Percentiles rank a stretch among this genome's conserved stretches.
These are phyloP conservation scores for Truncatella angustata DNA, from an alignment of 2,329 filamentous ascomycete species.

Conservation along the genomic window DNA sequence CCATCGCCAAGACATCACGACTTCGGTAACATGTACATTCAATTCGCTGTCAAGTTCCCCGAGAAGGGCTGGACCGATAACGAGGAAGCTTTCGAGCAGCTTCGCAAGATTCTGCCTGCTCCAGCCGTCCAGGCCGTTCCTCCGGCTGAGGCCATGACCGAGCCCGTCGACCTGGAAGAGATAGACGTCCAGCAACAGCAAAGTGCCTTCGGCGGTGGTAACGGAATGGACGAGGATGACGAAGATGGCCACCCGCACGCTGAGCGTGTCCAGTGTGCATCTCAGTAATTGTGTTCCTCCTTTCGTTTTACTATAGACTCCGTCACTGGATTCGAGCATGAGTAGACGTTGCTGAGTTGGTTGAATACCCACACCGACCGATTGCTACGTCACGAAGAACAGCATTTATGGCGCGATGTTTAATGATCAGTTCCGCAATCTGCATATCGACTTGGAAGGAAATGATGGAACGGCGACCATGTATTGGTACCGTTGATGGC, in stretches of 20 bases:
- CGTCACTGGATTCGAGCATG: conserved; percentile 7
- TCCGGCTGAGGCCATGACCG: conserved; percentile 84
- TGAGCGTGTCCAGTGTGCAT: conserved; percentile 83
- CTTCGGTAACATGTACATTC: conserved; percentile 92
- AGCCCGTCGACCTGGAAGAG: conserved; percentile 84
- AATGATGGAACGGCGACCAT: conserved; percentile 4
- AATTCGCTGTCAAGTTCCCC: conserved; percentile 97
- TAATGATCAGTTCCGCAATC: conserved; percentile 17
- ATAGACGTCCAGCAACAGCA: conserved; percentile 69
- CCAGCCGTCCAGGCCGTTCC: conserved; percentile 62
- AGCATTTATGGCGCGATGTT: conserved; percentile 29
- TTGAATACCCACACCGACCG: background rate
- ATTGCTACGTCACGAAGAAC: conserved; percentile 11
- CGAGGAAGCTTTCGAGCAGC: conserved; percentile 69
- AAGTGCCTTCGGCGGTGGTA: conserved; percentile 65
- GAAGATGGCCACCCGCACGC: conserved; percentile 72
- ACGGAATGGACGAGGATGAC: conserved; percentile 71
- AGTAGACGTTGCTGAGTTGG: conserved; percentile 1
- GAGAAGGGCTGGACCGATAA: conserved; percentile 69
- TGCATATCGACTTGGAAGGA: conserved; percentile 20
- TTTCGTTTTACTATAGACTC: conserved; percentile 14
- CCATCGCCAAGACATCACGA: conserved; percentile 94
- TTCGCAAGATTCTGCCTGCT: conserved; percentile 82
- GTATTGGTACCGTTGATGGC: background rate
- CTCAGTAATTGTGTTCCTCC: conserved; percentile 61